Evolutionary conservation across 129 eudicot species (phyloP), one percentile per base, ranked within the genome.

Genomic region (Cynara cardunculus): DNA sequence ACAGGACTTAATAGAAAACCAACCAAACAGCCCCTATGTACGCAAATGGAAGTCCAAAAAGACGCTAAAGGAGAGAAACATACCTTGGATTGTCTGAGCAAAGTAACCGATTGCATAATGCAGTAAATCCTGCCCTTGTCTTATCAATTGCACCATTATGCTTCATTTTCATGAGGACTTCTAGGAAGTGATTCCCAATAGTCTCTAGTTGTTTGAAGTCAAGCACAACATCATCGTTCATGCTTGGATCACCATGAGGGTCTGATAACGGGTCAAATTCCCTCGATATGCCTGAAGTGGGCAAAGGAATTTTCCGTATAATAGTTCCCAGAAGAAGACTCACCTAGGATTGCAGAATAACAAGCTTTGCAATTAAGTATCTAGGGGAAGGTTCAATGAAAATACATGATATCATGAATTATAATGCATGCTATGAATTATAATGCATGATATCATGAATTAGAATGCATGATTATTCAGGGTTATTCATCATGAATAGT

Each of bases 121-220:
- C 99, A 25, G 99, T 93, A 87, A 96, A 96, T 77, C 99, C 99
- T 39, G 99, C 99, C 87, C 99, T 89, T 4, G 99, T 96, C 87
- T 96, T 96, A 82, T 96, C 99, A 71, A 96, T 96, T 26, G 99
- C 99, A 77, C 99, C 99, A 71, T 88, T 96, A 84, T 96, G 99
- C 86, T 96, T 96, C 99, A 93, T 93, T 88, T 96, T 96, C 76
- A 92, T 85, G 66, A 96, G 94, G 76, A 96, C 99, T 81, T 96
- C 96, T 76, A 96, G 28, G 69, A 96, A 96, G 85, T 96, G 97
- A 87, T 86, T 83, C 37, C 99, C 99, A 71, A 96, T 96, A 30
- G 86, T 86, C 92, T 96, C 98, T 6, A 96, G 88, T 81, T 96
- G 99, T 41, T 89, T 88, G 77, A 96, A 75, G 76, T 96, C 96